A percentile compares a stretch with the other conserved stretches of the same genome.
phyloP scores from a whole-genome alignment of 768 basidiomycete species.

The Boletus subcaerulescens region DNA sequence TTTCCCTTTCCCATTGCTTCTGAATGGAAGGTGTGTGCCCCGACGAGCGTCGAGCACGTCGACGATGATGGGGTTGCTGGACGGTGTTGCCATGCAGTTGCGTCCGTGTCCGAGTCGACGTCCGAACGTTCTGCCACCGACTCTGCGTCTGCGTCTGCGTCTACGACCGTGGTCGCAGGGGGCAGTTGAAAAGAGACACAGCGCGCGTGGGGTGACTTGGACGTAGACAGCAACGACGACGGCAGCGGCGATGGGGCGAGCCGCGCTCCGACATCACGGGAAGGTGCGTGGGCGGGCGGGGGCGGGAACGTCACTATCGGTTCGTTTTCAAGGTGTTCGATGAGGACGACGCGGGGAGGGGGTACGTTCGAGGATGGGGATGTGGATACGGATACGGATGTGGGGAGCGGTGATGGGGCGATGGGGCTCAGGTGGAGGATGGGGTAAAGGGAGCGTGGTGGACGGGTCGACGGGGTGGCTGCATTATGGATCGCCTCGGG shows the following conservation, averaged over 20 bases:
- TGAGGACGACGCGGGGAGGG: slow-evolving; percentile 9
- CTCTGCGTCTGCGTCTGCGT: too few relatives aligned
- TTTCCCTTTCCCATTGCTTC: too few relatives aligned
- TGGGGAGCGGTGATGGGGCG: background rate
- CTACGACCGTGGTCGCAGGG: too few relatives aligned
- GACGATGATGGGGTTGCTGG: slow-evolving; percentile 4
- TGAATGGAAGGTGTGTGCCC: too few relatives aligned
- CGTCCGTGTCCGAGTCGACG: too few relatives aligned
- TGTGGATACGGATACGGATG: background rate
- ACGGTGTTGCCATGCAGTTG: background rate
- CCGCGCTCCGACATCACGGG: background rate
- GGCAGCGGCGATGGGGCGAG: too few relatives aligned
- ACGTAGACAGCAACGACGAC: too few relatives aligned
- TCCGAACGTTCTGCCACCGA: too few relatives aligned
- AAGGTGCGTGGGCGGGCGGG: background rate
- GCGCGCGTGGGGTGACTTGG: background rate
- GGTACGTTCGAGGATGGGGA: too few relatives aligned
- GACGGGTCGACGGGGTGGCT: background rate
- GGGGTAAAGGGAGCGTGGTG: background rate
- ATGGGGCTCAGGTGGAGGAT: background rate
- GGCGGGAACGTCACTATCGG: background rate
- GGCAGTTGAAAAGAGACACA: slow-evolving; percentile 10
- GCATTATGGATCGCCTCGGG: background rate
- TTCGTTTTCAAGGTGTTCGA: slow-evolving; percentile 3
- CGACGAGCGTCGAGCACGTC: slow-evolving; percentile 16